Base-by-base conservation (phyloP, 2,329 filamentous ascomycete genomes). In the Neonectria faginata region DNA sequence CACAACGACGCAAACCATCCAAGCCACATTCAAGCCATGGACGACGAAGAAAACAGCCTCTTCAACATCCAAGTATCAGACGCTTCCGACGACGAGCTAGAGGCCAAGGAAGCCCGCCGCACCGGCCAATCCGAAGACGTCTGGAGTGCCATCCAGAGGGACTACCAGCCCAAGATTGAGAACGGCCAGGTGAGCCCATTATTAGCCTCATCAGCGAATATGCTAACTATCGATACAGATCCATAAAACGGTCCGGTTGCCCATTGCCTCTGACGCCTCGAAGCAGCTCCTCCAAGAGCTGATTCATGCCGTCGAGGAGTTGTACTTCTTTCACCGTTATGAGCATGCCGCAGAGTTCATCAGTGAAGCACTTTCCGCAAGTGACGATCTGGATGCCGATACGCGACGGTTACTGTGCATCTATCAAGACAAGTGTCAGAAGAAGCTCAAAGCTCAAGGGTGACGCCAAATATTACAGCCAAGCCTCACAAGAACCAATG, bases 271-370 rank as follows among this genome's bases (percentile, higher is more conserved):
- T 10, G 69, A 57, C 4, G 72, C 80, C 4, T 76, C 79, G 33
- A 88, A 88, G 70, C 80, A 80, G 45, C 79, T 82, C 36, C 77
- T 80, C 1, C 85, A 88, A 67, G 80, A 84, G n/a, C 69, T 85
- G 10, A 63, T 87, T 20, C 85, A 88, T 70, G 86, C 86, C 0
- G 83, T 85, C 8, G 86, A 88, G 71, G 86, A 88, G 74, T 78
- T 88, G 48, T 88, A 88, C 70, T 88, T 86, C 73, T 84, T 84
- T 67, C 75, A 79, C 6, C 76, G 81, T 36, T 88, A 81, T 62
- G 73, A 74, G 1, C 81, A 85, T 58, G 85, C 81, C 2, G 76
- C 79, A n/a, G 69, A 71, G 11, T 80, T 88, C 48, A 75, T 82
- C 6, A 60, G 69, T 2, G 67, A 70, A 5, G 74, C 82, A 0